Evolutionary conservation across 1,284 basidiomycete genomes (phyloP), one percentile per base, ranked within the genome.

Genomic region (Exobasidium cylindrosporum): DNA sequence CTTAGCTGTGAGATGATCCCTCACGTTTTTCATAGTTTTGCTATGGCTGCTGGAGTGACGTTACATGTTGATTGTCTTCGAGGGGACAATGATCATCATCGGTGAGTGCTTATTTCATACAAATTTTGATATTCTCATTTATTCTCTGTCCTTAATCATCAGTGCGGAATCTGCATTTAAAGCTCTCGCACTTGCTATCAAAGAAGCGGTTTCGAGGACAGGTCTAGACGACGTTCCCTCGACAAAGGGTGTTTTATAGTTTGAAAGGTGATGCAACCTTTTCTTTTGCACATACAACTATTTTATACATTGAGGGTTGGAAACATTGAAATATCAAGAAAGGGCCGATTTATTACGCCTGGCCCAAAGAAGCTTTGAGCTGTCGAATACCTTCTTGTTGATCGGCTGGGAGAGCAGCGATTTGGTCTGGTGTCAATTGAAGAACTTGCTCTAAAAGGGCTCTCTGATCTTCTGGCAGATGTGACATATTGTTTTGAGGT

Each of bases 141-240:
- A 44, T 44, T 29, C 26, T 29, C 57, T 31, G 44, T 29, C 32
- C 50, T 54, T 52, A 26, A 43, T 21, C 57, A 45, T 7, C 73
- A 93, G 95, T 64, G 87, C 93, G 32, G 96, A 99, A 81, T 92
- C 93, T 3, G 92, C 94, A 4, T 98, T 99, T 86, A 99, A 98
- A 82, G 95, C 95, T 0, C 82, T 97, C 28, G 96, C 95, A 0
- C 84, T 99, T 21, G 96, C 96, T 3, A 93, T 99, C 74, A 88
- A 90, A 69, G 88, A 97, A 81, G 96, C 96, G 17, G 90, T 96
- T 66, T 87, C 92, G 74, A 84, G 85, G 68, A 98, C 95, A 0
- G 94, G 94, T 4, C 86, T 89, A 14, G 85, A 88, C 73, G 96
- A 99, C 68, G 88, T 98, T 23, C 96, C 96, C 1, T 95, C 91